Evolutionary conservation across 2,329 filamentous ascomycete species (phyloP), one percentile per base, ranked within the genome.

Genomic region (Alternaria panax): DNA sequence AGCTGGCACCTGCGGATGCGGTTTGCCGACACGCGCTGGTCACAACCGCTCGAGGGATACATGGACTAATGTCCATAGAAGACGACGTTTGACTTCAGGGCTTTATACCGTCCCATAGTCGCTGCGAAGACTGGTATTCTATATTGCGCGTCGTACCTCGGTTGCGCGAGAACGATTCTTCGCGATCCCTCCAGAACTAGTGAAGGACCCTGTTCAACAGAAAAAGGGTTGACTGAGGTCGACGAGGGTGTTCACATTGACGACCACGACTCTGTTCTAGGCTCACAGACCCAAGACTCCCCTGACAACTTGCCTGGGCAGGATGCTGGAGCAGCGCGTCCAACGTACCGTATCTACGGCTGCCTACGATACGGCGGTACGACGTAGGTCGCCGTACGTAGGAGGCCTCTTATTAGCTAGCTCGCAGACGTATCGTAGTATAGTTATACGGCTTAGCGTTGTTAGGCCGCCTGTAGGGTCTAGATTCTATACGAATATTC

Each of bases 181-280:
- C 25, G 42, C 42, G 24, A 27, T 45, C 42, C 42, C 25, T 45
- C 42, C 25, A n/a, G 42, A 50, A 36, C 24, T 54, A 28, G 27
- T 41, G 28, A 36, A 32, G 20, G 43, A 43, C 11, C 18, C 30
- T 22, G 42, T 28, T 45, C 32, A 28, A 22, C 24, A 34, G 16
- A 46, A 46, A 22, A 42, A 22, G 45, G 48, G 16, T 5, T 27
- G 11, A 18, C 14, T 28, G 50, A 50, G 5, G 34, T 22, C 42
- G 56, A 47, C 22, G 47, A 52, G 14, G 30, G 18, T 32, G 28
- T 52, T 45, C 30, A 57, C 25, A 38, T 27, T 27, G 27, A 53
- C 20, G 38, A 57, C 14, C 25, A 20, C 3, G 38, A 54, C 22
- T 45, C 38, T 27, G 30, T 34, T 34, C 30, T 34, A 14, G 30